These are phyloP conservation scores for Globisporangium megalacanthum DNA, from an alignment of 352 stramenopile genomes.

Conservation along the genomic window DNA sequence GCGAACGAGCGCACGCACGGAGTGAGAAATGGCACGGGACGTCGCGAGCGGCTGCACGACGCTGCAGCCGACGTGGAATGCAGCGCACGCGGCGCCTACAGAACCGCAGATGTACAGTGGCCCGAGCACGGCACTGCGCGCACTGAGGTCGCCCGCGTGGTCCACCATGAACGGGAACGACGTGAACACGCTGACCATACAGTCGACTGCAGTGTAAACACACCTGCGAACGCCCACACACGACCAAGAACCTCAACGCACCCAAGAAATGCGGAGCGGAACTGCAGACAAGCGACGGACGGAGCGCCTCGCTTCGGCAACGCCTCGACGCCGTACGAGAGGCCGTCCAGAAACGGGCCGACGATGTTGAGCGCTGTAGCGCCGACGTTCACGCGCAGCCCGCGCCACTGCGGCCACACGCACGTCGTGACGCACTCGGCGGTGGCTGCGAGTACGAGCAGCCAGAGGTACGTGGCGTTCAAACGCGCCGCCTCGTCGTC, in stretches of 20 bases:
- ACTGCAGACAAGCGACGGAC: conserved; percentile 51
- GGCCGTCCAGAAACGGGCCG: conserved; percentile 69
- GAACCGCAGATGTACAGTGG: conserved; percentile 60
- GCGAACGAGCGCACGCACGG: conserved; percentile 9
- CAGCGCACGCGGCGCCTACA: conserved; percentile 41
- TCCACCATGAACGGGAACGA: conserved; percentile 88
- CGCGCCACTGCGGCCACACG: conserved; percentile 49
- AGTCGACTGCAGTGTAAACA: background rate
- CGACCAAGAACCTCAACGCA: conserved; percentile 15
- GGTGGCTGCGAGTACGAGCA: conserved; percentile 55
- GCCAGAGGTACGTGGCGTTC: conserved; percentile 61
- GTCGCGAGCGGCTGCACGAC: conserved; percentile 15
- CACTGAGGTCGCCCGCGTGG: conserved; percentile 72
- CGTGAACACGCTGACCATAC: conserved; percentile 61
- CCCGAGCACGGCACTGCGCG: conserved; percentile 25
- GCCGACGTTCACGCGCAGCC: conserved; percentile 45
- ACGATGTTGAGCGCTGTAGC: conserved; percentile 71
- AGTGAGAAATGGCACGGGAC: conserved; percentile 12
- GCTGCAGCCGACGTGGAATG: conserved; percentile 48
- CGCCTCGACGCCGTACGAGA: conserved; percentile 58
- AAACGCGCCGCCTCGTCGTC: conserved; percentile 26
- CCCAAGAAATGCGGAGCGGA: conserved; percentile 74
- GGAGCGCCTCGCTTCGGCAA: conserved; percentile 18
- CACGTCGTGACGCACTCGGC: conserved; percentile 81
- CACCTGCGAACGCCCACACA: background rate